Conservation (phyloP, 2,329 filamentous ascomycete species). For the Phoma sp. region DNA sequence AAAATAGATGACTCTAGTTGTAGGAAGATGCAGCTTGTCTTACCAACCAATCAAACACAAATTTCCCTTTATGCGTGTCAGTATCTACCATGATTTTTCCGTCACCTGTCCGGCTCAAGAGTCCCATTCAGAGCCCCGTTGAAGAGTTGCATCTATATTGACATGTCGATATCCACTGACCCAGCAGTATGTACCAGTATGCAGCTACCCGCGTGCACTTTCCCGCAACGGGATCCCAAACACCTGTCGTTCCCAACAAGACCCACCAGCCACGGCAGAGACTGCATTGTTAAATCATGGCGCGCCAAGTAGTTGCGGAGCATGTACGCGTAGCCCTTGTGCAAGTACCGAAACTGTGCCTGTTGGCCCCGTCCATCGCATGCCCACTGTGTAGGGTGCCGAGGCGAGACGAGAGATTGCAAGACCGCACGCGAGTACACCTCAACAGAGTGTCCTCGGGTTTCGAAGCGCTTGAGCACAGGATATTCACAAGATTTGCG, state of each 20-base stretch:
- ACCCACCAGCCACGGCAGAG: conserved; percentile 8
- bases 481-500: too few species aligned
- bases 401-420: too few species aligned
- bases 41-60: neutral
- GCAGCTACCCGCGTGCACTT: neutral
- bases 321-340: too few species aligned
- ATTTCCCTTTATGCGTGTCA: neutral
- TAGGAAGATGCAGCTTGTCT: neutral
- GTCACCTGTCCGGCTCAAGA: neutral
- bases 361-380: too few species aligned
- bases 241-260: conserved; percentile 1
- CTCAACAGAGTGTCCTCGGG: too few species aligned
- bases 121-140: neutral
- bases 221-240: neutral
- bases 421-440: too few species aligned
- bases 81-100: neutral
- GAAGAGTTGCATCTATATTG: too few species aligned
- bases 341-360: too few species aligned
- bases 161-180: neutral
- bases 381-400: too few species aligned
- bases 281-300: neutral
- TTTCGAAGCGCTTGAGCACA: too few species aligned
- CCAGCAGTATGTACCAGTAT: neutral
- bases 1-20: conserved; percentile 1
- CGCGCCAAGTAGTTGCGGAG: too few species aligned